Conservation (phyloP, 1,284 basidiomycete species). For the Ganoderma resinaceum region DNA sequence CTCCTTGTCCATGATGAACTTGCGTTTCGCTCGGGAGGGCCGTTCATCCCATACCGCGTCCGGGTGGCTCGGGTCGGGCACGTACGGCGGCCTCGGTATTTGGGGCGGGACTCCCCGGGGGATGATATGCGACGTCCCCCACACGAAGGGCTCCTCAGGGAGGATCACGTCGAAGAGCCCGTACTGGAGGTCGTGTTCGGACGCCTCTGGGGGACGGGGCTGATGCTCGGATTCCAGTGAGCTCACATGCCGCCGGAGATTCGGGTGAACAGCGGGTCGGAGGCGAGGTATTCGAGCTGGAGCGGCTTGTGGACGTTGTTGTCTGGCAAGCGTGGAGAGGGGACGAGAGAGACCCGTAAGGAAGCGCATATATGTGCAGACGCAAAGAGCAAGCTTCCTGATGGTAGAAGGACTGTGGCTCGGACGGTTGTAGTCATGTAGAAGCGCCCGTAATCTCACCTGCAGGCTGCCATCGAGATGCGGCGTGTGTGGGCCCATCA, state of each 20-base stretch:
- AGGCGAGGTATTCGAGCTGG: background rate
- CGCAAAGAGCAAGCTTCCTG: background rate
- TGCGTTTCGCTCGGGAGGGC: slow-evolving; percentile 43
- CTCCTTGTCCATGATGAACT: slow-evolving; percentile 60
- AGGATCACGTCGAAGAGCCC: slow-evolving; percentile 71
- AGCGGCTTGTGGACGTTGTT: background rate
- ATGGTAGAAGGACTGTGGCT: too few species aligned
- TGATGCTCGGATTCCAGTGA: slow-evolving; percentile 1
- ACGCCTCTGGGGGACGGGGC: slow-evolving; percentile 8
- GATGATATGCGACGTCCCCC: slow-evolving; percentile 68
- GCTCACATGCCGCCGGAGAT: slow-evolving; percentile 2
- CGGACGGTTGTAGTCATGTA: too few species aligned
- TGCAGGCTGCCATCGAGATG: too few species aligned
- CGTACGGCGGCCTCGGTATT: slow-evolving; percentile 72
- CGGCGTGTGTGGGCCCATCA: too few species aligned
- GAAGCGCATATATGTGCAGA: slow-evolving; percentile 10
- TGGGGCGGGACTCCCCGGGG: slow-evolving; percentile 63
- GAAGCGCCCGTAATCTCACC: too few species aligned
- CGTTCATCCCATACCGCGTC: slow-evolving; percentile 15
- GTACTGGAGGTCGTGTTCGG: slow-evolving; percentile 30
- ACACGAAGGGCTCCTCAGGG: slow-evolving; percentile 69
- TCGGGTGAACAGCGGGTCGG: background rate
- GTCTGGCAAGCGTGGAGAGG: background rate
- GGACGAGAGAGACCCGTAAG: slow-evolving; percentile 8
- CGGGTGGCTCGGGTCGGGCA: slow-evolving; percentile 34